Base-by-base conservation (phyloP, 768 basidiomycete genomes). In the Pisolithus orientalis region DNA sequence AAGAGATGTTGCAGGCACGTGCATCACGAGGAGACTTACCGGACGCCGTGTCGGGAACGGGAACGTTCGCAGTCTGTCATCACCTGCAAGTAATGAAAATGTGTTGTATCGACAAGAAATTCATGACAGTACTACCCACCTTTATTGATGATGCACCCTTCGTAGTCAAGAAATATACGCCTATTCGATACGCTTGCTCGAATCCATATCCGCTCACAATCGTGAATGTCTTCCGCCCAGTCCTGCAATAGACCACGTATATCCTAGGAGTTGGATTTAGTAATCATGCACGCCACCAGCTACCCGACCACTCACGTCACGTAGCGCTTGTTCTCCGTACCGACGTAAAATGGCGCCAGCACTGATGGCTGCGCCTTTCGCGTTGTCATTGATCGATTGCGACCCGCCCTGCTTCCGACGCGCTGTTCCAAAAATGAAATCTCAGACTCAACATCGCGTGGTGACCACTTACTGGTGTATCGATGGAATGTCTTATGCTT, bases 331-430 rank as follows among this genome's bases (percentile, higher is more conserved):
- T 65, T 99, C 96, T 40, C 96, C 96, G 62, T 97, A 96, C 52
- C 96, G 83, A 61, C 96, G 86, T 6, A 99, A 77, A 70, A 80
- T 80, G 1, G 96, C 96, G 63, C 96, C 96, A 25, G 93, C 93
- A 70, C 93, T 95, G 61, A 91, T 87, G 0, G 96, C 96, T 52
- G 82, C 82, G 1, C 90, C 91, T 70, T 96, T 97, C 5, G 93
- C 79, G 50, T 93, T 90, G 68, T 99, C 96, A 58, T 98, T 94
- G 4, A 85, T 56, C 2, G 86, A 84, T 70, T 99, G 96, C 1
- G 90, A 87, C 0, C 96, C 96, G 69, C 96, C 96, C 74, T 99
- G 96, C 66, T 98, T 98, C 58, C 91, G 78, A 57, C 96, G 91
- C 31, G 96, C 95, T 98, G 21, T 11, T 7, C n/a, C 31, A 17